A percentile compares a stretch with the other conserved stretches of the same genome.
Evolutionary conservation across 345 rosid genomes (phyloP).

Genomic region (Moricandia moricandioides): DNA sequence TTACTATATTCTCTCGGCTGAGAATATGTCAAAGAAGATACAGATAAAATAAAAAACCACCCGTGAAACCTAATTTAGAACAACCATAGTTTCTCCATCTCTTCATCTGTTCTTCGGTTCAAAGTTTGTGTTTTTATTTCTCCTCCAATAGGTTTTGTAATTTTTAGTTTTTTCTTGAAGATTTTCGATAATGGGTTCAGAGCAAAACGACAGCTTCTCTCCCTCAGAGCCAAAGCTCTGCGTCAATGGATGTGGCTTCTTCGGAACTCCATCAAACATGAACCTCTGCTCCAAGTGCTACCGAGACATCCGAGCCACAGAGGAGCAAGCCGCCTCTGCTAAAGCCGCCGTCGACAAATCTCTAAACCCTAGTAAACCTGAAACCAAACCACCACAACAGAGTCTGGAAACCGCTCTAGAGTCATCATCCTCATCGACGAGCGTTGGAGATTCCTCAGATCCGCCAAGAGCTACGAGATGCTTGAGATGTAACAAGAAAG

Average conservation of each 20-base stretch:
- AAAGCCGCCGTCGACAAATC: conserved; percentile 69
- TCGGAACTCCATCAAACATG: conserved; percentile 68
- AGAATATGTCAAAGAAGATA: not conserved
- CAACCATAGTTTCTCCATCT: not conserved
- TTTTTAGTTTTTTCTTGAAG: not conserved
- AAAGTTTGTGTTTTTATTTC: not conserved
- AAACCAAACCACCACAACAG: conserved; percentile 7
- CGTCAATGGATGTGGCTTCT: conserved; percentile 44
- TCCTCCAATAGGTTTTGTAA: not conserved
- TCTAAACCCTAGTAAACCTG: conserved; percentile 29
- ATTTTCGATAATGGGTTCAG: conserved; percentile 57
- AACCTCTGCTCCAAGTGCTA: conserved; percentile 86
- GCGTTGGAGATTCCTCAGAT: conserved; percentile 32
- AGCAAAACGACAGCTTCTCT: conserved; percentile 66
- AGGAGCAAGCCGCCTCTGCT: conserved; percentile 59
- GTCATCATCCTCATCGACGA: conserved; percentile 10
- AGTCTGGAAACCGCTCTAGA: not conserved
- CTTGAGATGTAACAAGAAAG: conserved; percentile 68
- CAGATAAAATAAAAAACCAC: not conserved
- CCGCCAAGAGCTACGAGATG: conserved; percentile 42
- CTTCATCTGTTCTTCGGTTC: not conserved
- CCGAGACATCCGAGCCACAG: conserved; percentile 47
- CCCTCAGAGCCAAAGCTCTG: conserved; percentile 70
- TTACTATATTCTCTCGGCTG: not conserved
- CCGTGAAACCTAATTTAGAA: not conserved